These are phyloP conservation scores for Candida rishiriensis DNA, from an alignment of 805 yeast genomes.

Conservation along the genomic window DNA sequence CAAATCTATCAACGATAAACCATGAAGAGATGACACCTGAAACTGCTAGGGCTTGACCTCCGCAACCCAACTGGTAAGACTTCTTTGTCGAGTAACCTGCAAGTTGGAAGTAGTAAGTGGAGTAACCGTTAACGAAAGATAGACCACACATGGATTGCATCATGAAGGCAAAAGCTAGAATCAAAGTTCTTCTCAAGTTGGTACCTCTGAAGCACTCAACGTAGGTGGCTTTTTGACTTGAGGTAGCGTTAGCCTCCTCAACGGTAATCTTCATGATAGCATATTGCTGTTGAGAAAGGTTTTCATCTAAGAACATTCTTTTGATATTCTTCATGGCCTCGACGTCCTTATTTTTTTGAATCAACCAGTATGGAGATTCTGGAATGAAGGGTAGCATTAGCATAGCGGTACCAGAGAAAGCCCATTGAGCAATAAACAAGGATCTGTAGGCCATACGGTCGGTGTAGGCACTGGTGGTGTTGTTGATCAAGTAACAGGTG, in stretches of 20 bases:
- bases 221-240: conserved; percentile 27
- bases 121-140: conserved; percentile 39
- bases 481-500: conserved; percentile 7
- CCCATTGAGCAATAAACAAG: conserved; percentile 18
- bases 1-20: conserved; percentile 37
- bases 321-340: conserved; percentile 37
- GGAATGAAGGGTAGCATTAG: conserved; percentile 10
- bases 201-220: conserved; percentile 41
- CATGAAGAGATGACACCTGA: conserved; percentile 34
- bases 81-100: conserved; percentile 42
- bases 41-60: conserved; percentile 32
- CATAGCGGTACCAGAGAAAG: conserved; percentile 8
- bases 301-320: conserved; percentile 17
- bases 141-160: conserved; percentile 46
- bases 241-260: conserved; percentile 21
- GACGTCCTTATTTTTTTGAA: conserved; percentile 37
- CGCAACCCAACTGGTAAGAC: conserved; percentile 31
- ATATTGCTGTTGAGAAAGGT: conserved; percentile 30
- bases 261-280: conserved; percentile 31
- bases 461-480: conserved; percentile 8
- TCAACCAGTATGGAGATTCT: conserved; percentile 19
- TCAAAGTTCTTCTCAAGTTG: conserved; percentile 43
- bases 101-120: conserved; percentile 45
- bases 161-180: conserved; percentile 34
- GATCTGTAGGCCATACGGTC: conserved; percentile 17